These are phyloP conservation scores for Dothistroma septosporum DNA, from an alignment of 2,329 filamentous ascomycete species.

Conservation along the genomic window DNA sequence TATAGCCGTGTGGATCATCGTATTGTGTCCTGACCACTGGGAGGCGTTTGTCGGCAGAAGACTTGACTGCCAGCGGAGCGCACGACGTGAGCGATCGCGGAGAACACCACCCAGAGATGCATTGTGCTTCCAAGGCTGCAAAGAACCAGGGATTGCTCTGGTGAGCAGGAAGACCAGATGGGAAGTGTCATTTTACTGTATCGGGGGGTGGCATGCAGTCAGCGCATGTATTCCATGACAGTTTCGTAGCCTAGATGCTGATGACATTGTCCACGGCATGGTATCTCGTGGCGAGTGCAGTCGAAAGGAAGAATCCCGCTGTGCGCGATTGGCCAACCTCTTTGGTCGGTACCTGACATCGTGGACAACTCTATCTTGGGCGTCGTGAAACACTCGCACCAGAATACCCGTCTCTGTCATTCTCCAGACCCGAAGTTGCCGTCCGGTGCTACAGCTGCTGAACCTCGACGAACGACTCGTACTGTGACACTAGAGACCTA, in stretches of 20 bases:
- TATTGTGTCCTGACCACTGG: not conserved
- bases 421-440: not conserved
- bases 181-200: not conserved
- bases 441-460: not conserved
- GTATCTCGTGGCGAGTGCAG: not conserved
- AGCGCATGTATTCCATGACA: too few species aligned
- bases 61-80: not conserved
- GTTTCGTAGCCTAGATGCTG: not conserved
- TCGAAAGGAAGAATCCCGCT: not conserved
- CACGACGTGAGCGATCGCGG: not conserved
- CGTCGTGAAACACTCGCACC: not conserved
- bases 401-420: not conserved
- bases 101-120: not conserved
- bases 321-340: not conserved
- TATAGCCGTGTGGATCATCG: not conserved
- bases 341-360: not conserved
- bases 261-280: not conserved
- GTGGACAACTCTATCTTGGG: slow-evolving; percentile 1
- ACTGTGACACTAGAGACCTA: not conserved
- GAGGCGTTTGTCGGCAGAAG: not conserved
- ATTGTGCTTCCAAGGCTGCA: too few species aligned
- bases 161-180: not conserved
- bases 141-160: too few species aligned
- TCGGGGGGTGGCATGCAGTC: too few species aligned
- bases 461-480: not conserved